Percentiles rank a stretch among this genome's conserved stretches.
These are phyloP conservation scores for Ophiostoma pallidulum DNA, from an alignment of 2,329 filamentous ascomycete species.

Conservation along the genomic window DNA sequence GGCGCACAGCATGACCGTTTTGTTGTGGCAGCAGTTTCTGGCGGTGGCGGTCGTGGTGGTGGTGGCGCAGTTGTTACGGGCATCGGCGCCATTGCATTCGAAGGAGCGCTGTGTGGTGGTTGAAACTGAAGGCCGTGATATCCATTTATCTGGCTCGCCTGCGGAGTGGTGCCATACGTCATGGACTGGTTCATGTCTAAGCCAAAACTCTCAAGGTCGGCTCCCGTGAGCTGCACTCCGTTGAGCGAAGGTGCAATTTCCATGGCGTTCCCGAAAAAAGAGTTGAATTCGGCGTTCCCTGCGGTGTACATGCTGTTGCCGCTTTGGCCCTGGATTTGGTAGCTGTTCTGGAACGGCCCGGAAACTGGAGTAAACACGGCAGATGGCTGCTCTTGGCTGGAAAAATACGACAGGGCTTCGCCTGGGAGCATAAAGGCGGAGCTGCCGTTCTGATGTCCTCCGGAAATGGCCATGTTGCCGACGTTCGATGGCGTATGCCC, in stretches of 20 bases:
- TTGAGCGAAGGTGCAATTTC: conserved; percentile 1
- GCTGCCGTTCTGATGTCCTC: neutral
- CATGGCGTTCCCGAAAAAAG: conserved; percentile 3
- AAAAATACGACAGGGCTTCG: neutral
- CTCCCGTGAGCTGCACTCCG: neutral
- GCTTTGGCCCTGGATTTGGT: neutral
- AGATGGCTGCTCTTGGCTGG: neutral
- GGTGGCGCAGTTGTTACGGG: no score
- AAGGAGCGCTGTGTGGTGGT: no score
- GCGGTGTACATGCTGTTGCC: conserved; percentile 1
- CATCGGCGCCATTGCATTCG: no score
- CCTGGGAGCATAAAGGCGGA: conserved; percentile 6
- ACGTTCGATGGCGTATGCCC: neutral
- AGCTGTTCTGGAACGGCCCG: neutral
- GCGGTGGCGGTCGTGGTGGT: neutral
- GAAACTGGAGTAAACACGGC: neutral
- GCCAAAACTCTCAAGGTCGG: neutral
- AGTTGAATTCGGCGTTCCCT: neutral
- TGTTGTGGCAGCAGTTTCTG: neutral
- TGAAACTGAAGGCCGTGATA: neutral
- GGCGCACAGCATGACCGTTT: conserved; percentile 12
- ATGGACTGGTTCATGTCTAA: neutral
- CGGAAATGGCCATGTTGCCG: neutral
- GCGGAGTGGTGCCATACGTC: no score
- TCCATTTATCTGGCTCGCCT: neutral